Conservation (phyloP, 2,329 filamentous ascomycete genomes). For the Cercospora sojina region DNA sequence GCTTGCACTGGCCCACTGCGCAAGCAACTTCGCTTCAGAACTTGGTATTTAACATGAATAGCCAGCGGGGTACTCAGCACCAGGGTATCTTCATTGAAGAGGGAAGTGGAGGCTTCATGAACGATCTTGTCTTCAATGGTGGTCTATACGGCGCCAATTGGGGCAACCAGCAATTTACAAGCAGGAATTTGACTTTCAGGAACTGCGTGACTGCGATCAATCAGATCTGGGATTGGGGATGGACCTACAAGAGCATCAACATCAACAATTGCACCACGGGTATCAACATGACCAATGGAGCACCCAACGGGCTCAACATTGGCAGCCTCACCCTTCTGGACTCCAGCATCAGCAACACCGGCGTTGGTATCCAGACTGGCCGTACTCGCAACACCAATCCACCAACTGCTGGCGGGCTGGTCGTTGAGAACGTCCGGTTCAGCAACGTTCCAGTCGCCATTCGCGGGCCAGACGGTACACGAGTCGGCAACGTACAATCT, state of each 20-base stretch:
- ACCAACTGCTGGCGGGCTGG: slow-evolving; percentile 50
- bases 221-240: slow-evolving; percentile 62
- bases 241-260: slow-evolving; percentile 46
- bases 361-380: slow-evolving; percentile 52
- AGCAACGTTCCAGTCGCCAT: slow-evolving; percentile 51
- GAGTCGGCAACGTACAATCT: slow-evolving; percentile 30
- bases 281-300: slow-evolving; percentile 51
- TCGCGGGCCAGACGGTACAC: slow-evolving; percentile 39
- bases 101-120: slow-evolving; percentile 49
- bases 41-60: slow-evolving; percentile 47
- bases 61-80: slow-evolving; percentile 48
- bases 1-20: slow-evolving; percentile 49
- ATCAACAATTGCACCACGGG: slow-evolving; percentile 56
- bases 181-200: slow-evolving; percentile 56
- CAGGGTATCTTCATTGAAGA: slow-evolving; percentile 47
- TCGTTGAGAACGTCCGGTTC: slow-evolving; percentile 57
- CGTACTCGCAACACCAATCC: slow-evolving; percentile 46
- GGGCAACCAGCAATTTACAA: slow-evolving; percentile 53
- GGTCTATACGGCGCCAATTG: slow-evolving; percentile 44
- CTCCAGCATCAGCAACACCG: slow-evolving; percentile 51
- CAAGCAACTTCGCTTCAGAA: slow-evolving; percentile 50
- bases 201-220: slow-evolving; percentile 55
- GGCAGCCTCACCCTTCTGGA: slow-evolving; percentile 61
- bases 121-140: slow-evolving; percentile 47
- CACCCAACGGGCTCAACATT: slow-evolving; percentile 46